phyloP scores from a whole-genome alignment of 495 filamentous ascomycete genomes.

The Xylaria cubensis region DNA sequence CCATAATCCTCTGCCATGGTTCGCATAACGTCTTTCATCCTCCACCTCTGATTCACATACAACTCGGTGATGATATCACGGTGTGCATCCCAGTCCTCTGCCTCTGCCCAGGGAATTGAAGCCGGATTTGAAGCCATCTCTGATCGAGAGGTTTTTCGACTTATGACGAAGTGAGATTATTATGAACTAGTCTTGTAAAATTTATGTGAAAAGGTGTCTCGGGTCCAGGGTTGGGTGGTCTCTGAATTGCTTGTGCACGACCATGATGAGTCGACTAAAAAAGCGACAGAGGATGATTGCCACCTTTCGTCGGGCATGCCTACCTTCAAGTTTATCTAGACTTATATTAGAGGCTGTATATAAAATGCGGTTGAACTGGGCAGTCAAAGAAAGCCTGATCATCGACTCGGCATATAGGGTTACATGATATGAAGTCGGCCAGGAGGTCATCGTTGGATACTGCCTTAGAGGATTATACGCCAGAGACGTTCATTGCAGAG shows the following conservation, averaged over 20 bases:
- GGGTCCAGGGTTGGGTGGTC: neutral
- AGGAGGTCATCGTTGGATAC: neutral
- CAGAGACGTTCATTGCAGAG: neutral
- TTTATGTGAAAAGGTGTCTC: neutral
- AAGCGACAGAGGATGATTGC: neutral
- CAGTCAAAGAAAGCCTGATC: neutral
- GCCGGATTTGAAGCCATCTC: neutral
- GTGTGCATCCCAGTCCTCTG: neutral
- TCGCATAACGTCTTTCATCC: neutral
- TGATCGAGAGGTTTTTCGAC: no score
- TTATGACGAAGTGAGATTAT: neutral
- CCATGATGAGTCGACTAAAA: neutral
- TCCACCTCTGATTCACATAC: neutral
- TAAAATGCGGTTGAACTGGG: neutral
- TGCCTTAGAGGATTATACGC: neutral
- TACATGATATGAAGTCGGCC: neutral
- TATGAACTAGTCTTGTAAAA: no score
- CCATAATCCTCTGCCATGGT: neutral
- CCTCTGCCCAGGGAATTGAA: neutral
- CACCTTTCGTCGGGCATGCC: neutral
- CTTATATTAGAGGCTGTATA: neutral
- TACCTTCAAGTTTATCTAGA: neutral
- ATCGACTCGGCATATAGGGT: neutral
- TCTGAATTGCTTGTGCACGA: neutral
- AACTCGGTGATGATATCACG: slow-evolving; percentile 9